Base-by-base conservation (phyloP, 208 protist genomes). In the Acanthamoeba castellanii region DNA sequence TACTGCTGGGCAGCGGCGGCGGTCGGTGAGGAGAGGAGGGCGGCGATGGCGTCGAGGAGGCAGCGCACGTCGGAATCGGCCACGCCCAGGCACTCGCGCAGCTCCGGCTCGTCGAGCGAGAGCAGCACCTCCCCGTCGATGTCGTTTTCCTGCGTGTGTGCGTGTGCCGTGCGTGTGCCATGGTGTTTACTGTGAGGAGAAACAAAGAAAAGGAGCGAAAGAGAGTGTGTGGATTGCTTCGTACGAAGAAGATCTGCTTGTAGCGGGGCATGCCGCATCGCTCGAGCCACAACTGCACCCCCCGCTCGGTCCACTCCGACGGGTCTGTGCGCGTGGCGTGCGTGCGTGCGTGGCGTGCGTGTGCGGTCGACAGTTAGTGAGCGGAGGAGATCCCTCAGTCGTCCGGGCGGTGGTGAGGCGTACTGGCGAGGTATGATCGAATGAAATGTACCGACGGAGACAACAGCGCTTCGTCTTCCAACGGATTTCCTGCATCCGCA, bases 191-290 rank as follows among this genome's bases (percentile, higher is more conserved):
- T 11, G 8, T 18, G 14, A 72, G 6, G 13, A 6, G 6, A 5
- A 37, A 37, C 14, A 45, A 8, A 32, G 25, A 9, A 74, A 8
- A 42, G 8, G 66, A 74, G 32, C 4, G 47, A 42, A 32, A 87
- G 3, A 3, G 37, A 42, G n/a, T n/a, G n/a, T 3, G 37, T 42
- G 37, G 37, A 3, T 42, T 42, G 37, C 37, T 42, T 20, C 27
- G 50, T 42, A 88, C 81, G 34, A 66, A 88, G 81, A 88, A 88
- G 42, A 88, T 88, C n/a, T 88, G 81, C 50, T 88, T 88, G 50
- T 88, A 88, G 61, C 81, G 22, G 45, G 81, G 81, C 81, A 88
- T 45, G 50, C 81, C 81, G 6, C 22, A 34, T 32, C 81, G 45
- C 14, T 88, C 81, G 27, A 88, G 81, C 81, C 81, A 88, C 50